These are phyloP conservation scores for Corymbia calophylla DNA, from an alignment of 441 rosid genomes.

Conservation along the genomic window DNA sequence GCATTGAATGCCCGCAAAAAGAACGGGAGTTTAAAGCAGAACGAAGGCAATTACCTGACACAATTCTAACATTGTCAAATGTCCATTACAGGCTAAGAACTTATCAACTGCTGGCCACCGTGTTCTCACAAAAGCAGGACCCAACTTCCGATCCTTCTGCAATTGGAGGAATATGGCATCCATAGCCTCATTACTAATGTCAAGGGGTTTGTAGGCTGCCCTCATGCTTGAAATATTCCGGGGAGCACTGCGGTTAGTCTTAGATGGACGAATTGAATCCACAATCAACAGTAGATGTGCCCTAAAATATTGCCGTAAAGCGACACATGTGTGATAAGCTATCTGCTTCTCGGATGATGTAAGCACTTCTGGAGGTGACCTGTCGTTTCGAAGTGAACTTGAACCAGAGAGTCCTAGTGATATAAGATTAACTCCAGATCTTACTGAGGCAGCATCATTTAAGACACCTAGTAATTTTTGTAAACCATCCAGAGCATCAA, in stretches of 20 bases:
- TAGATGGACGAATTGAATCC: constrained; percentile 87
- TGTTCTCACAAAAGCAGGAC: constrained; percentile 82
- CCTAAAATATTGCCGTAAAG: constrained; percentile 96
- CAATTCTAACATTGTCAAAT: constrained; percentile 84
- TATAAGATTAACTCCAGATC: constrained; percentile 81
- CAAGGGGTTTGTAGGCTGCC: constrained; percentile 94
- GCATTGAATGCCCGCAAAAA: neutral
- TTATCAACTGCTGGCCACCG: constrained; percentile 86
- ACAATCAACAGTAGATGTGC: constrained; percentile 91
- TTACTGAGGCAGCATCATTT: constrained; percentile 83
- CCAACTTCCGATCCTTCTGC: constrained; percentile 94
- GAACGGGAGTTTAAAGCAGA: neutral
- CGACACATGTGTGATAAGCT: constrained; percentile 90
- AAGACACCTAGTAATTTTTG: constrained; percentile 77
- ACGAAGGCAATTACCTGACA: constrained; percentile 63
- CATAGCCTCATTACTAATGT: constrained; percentile 95
- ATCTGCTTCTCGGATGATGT: constrained; percentile 94
- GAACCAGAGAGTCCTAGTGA: constrained; percentile 36
- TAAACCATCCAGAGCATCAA: constrained; percentile 86
- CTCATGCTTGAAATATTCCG: constrained; percentile 71
- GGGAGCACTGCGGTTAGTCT: constrained; percentile 65
- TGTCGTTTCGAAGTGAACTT: constrained; percentile 57
- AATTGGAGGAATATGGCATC: constrained; percentile 85
- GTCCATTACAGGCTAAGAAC: constrained; percentile 76
- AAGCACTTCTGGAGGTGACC: constrained; percentile 77